Evolutionary conservation across 495 filamentous ascomycete species (phyloP).

Genomic region (Pseudevernia furfuracea): DNA sequence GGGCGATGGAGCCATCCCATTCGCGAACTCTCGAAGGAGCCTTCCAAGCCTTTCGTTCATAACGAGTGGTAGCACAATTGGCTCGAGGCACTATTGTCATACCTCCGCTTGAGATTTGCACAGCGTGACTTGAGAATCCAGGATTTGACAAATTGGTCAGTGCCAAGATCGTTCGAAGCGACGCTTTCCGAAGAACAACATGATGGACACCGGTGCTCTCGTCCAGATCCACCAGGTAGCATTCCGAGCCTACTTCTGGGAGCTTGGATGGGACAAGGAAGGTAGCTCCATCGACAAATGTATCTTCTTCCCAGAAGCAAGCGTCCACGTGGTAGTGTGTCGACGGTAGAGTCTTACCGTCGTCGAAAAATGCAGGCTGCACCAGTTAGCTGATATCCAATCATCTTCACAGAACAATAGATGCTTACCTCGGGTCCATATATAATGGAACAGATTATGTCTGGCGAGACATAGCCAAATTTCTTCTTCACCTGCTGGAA

Average conservation of each 20-base stretch:
- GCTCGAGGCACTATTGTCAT: neutral
- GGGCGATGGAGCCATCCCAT: neutral
- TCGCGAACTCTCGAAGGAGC: neutral
- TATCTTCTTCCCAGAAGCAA: constrained; percentile 4
- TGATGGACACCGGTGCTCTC: constrained; percentile 4
- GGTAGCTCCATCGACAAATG: constrained; percentile 4
- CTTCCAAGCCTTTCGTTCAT: neutral
- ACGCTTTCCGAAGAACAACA: neutral
- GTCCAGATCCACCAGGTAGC: constrained; percentile 4
- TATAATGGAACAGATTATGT: neutral
- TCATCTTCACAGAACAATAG: neutral
- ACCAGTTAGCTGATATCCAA: neutral
- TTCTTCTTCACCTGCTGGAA: neutral
- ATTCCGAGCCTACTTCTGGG: constrained; percentile 3
- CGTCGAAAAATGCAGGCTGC: constrained; percentile 7
- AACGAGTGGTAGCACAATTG: neutral
- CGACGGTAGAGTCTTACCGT: neutral
- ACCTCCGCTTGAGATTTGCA: neutral
- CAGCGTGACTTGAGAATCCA: neutral
- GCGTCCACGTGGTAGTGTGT: constrained; percentile 10
- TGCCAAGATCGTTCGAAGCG: neutral
- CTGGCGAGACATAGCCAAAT: neutral
- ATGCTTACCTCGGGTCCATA: constrained; percentile 10
- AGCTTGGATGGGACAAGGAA: constrained; percentile 12
- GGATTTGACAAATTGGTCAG: neutral